Percentiles rank a stretch among this genome's conserved stretches.
phyloP scores from a whole-genome alignment of 1,139 yeast genomes.

The Oligophagozyma castellii region DNA sequence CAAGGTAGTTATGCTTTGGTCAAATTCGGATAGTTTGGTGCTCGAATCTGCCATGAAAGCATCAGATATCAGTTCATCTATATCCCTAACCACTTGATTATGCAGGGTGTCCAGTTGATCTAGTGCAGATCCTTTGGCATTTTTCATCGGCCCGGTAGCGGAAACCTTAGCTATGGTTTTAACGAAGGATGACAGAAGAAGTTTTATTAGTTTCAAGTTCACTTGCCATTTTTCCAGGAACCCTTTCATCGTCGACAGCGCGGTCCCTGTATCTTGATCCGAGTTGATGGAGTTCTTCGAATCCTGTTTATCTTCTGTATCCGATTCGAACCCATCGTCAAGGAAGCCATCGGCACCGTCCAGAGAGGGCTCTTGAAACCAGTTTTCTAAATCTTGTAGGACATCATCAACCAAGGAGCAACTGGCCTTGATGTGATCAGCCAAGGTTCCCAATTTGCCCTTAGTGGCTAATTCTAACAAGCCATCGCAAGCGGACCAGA shows the following conservation, averaged over 20 bases:
- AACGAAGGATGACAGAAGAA: conserved; percentile 39
- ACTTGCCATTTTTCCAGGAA: conserved; percentile 37
- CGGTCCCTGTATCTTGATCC: conserved; percentile 17
- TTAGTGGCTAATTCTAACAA: conserved; percentile 28
- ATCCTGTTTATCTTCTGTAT: conserved; percentile 21
- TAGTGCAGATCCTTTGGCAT: conserved; percentile 13
- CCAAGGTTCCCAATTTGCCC: conserved; percentile 41
- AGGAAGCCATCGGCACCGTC: conserved; percentile 24
- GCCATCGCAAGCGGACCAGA: conserved; percentile 49
- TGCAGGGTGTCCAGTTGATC: conserved; percentile 24
- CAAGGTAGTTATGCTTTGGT: conserved; percentile 6
- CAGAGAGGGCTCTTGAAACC: conserved; percentile 47
- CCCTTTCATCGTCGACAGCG: conserved; percentile 26
- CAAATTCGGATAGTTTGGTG: conserved; percentile 11
- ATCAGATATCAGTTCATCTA: conserved; percentile 26
- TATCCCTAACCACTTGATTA: conserved; percentile 16
- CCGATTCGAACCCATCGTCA: conserved; percentile 27
- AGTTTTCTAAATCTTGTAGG: conserved; percentile 47
- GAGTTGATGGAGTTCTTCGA: conserved; percentile 18
- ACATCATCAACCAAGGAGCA: conserved; percentile 46
- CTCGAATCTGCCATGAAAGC: conserved; percentile 21
- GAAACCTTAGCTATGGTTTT: conserved; percentile 36
- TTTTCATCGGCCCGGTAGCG: conserved; percentile 7
- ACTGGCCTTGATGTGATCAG: conserved; percentile 32
- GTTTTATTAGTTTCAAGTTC: conserved; percentile 41